Evolutionary conservation across 192 early-diverging fungal species (phyloP).

Genomic region (Linnemannia hyalina): DNA sequence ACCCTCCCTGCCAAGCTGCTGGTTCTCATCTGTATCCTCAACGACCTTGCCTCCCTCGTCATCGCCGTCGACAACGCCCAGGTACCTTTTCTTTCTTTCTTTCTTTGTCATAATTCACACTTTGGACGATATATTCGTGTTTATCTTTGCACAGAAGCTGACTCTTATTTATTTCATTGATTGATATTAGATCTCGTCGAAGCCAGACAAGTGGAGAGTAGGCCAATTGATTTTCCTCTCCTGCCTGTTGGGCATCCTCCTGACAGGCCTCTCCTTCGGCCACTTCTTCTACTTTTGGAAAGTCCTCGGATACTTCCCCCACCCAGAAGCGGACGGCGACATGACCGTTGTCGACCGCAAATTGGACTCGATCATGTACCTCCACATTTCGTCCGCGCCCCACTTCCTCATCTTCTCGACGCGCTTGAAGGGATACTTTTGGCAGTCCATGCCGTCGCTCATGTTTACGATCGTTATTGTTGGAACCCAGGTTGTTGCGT

Average conservation of each 20-base stretch:
- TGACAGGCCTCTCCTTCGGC: conserved; percentile 83
- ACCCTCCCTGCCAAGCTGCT: conserved; percentile 84
- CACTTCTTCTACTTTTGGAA: conserved; percentile 86
- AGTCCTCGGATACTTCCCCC: conserved; percentile 54
- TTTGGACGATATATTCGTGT: background rate
- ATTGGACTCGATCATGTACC: conserved; percentile 92
- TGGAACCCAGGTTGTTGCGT: conserved; percentile 91
- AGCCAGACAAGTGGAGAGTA: conserved; percentile 95
- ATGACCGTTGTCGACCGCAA: conserved; percentile 43
- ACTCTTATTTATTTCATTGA: background rate
- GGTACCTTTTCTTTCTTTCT: background rate
- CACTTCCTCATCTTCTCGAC: conserved; percentile 97
- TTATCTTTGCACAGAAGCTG: too few relatives aligned
- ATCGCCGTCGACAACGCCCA: conserved; percentile 93
- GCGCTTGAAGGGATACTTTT: conserved; percentile 85
- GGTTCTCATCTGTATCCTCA: conserved; percentile 91
- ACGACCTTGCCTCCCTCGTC: conserved; percentile 89
- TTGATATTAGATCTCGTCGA: conserved; percentile 69
- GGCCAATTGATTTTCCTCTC: conserved; percentile 89
- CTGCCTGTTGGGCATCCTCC: conserved; percentile 78
- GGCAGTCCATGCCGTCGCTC: conserved; percentile 82
- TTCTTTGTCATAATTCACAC: background rate
- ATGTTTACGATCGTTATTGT: conserved; percentile 83
- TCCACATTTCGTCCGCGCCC: conserved; percentile 89
- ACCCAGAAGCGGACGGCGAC: conserved; percentile 32